These are phyloP conservation scores for Coemansia sp. DNA, from an alignment of 192 early-diverging fungal species.

Conservation along the genomic window DNA sequence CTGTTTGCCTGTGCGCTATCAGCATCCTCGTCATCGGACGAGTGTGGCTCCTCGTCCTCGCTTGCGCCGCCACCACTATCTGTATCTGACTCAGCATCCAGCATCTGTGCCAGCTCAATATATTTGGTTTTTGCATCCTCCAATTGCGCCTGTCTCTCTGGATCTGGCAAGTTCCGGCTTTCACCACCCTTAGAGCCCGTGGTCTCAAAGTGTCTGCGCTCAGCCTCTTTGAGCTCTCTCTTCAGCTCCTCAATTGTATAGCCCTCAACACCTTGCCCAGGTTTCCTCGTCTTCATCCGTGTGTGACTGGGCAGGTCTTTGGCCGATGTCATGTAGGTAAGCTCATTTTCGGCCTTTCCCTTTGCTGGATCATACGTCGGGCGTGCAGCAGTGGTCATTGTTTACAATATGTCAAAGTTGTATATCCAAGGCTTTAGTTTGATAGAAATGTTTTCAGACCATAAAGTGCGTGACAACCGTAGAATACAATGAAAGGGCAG, in stretches of 20 bases:
- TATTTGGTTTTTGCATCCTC: conserved; percentile 37
- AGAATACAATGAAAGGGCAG: too few relatives aligned
- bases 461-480: too few relatives aligned
- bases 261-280: conserved; percentile 65
- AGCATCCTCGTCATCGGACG: conserved; percentile 8
- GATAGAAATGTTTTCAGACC: too few relatives aligned
- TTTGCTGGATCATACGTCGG: conserved; percentile 79
- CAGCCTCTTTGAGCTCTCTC: conserved; percentile 65
- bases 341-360: conserved; percentile 63
- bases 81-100: conserved; percentile 49
- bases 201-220: conserved; percentile 63
- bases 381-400: conserved; percentile 67
- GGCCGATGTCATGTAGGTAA: conserved; percentile 65
- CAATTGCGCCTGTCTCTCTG: background rate
- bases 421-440: too few relatives aligned
- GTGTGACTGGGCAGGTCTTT: conserved; percentile 76
- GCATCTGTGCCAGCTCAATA: conserved; percentile 45
- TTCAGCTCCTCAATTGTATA: conserved; percentile 64
- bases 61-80: conserved; percentile 58
- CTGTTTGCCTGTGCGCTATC: conserved; percentile 2
- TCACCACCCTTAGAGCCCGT: conserved; percentile 48
- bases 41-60: conserved; percentile 17
- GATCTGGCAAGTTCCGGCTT: background rate
- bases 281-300: conserved; percentile 73
- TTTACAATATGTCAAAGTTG: background rate